These are phyloP conservation scores for Euphorbia tirucalli DNA, from an alignment of 345 rosid species.

Conservation along the genomic window DNA sequence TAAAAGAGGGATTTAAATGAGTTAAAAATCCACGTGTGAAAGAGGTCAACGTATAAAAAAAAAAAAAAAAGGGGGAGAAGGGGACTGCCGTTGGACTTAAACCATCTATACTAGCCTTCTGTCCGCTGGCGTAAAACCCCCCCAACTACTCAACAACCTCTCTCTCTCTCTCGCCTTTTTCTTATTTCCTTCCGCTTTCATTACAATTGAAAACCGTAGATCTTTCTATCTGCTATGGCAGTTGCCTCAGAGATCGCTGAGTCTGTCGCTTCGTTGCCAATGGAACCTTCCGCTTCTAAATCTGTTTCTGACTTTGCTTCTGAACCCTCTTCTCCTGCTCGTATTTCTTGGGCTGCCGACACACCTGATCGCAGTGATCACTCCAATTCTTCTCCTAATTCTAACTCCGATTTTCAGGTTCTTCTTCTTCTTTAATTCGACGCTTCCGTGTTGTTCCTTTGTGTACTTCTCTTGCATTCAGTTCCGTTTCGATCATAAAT, in stretches of 20 bases:
- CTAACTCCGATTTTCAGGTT: slow-evolving; percentile 57
- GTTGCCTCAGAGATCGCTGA: slow-evolving; percentile 37
- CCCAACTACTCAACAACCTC: too few relatives aligned
- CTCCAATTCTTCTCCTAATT: slow-evolving; percentile 44
- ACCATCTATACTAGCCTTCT: too few relatives aligned
- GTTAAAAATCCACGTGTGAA: too few relatives aligned
- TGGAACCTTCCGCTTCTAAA: slow-evolving; percentile 39
- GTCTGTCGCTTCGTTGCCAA: slow-evolving; percentile 29
- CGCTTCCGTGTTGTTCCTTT: too few relatives aligned
- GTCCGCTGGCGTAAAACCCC: too few relatives aligned
- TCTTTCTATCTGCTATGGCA: slow-evolving; percentile 39
- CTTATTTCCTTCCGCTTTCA: too few relatives aligned
- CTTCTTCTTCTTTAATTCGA: neutral
- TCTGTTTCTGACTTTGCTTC: slow-evolving; percentile 34
- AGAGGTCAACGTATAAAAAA: too few relatives aligned
- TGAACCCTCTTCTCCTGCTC: slow-evolving; percentile 36
- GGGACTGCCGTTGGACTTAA: too few relatives aligned
- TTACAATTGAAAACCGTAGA: slow-evolving; percentile 10
- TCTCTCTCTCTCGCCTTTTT: too few relatives aligned
- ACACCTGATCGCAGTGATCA: slow-evolving; percentile 56
- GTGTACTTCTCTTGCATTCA: neutral
- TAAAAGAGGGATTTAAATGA: too few relatives aligned
- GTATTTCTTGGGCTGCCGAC: slow-evolving; percentile 32
- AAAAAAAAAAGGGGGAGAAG: too few relatives aligned
- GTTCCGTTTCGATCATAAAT: neutral